Evolutionary conservation across 352 stramenopile species (phyloP), one percentile per base, ranked within the genome.

Genomic region (Globisporangium radiosum): DNA sequence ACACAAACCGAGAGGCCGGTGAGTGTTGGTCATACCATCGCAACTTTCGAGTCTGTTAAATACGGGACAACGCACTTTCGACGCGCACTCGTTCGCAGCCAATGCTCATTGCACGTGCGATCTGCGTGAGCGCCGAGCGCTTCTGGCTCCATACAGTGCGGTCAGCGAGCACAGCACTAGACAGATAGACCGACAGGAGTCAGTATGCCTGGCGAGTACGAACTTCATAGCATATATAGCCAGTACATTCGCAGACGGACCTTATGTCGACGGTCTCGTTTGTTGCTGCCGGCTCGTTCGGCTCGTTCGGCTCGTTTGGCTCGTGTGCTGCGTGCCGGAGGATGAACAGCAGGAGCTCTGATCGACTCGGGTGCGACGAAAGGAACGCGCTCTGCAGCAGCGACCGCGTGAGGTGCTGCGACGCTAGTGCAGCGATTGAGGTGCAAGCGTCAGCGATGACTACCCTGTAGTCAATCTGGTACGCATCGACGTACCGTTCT

Each of bases 371-470:
- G 42, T 81, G 72, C 7, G 69, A 65, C n/a, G 62, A 33, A 39
- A 85, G 51, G 52, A 73, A 85, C n/a, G 71, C 67, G 59, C 76
- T 85, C 57, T 81, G 67, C n/a, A 82, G 54, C 50, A 82, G 68
- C n/a, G 75, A 73, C 9, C 59, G 62, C 51, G 76, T 57, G 40
- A 85, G 55, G 52, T 81, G 69, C 47, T 72, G 19, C 36, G 71
- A 62, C 10, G 73, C 73, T 56, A 19, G 6, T 7, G 2, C 3
- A 19, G 33, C 13, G 36, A 5, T 17, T 10, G 33, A 42, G 5
- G 33, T 33, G 25, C 25, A 33, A 33, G 25, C 25, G 25, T 33
- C 25, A 33, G 25, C 25, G 2, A 33, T 33, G 25, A 33, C 25
- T 33, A 33, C 25, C 25, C 25, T 33, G 25, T 3, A 3, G 25